Base-by-base conservation (phyloP, 306 rosid genomes). In the Comarum palustre region DNA sequence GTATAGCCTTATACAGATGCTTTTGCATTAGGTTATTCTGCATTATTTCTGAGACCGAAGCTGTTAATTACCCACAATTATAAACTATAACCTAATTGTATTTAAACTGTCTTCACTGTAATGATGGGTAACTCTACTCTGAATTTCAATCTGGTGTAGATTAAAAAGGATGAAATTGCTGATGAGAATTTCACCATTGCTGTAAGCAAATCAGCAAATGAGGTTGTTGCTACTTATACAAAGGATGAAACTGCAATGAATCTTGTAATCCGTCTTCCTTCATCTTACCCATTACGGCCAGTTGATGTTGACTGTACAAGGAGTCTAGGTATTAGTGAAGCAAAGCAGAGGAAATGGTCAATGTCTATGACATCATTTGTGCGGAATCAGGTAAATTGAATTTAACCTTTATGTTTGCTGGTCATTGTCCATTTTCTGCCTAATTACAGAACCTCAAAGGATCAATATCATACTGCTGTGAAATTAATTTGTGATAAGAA, bases 161-260 rank as follows among this genome's bases (percentile, higher is more conserved):
- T 94, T 74, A 94, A 94, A 88, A 91, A 85, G 66, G 84, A 88
- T 25, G 83, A 91, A 82, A 81, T 87, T 63, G 77, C 83, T 39
- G 97, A 94, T 67, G 97, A 91, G 76, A 91, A 88, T 78, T 94
- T 94, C 83, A 84, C 97, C 34, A 92, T 94, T 65, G 85, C 87
- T 57, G 92, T 91, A 75, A 94, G 97, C 81, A 94, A 91, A 85
- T 77, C 98, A 69, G 98, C 96, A 42, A 94, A 94, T 74, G 97
- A 94, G 86, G 92, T 90, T 54, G 96, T 91, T 84, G 97, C 97
- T 73, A 94, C 98, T 50, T 94, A 94, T 81, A 94, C 98, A 0
- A 91, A 91, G 85, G 98, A 94, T 77, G 98, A 91, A 75, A 94
- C 97, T 3, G 95, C 96, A 82, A 91, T 94, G 97, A 97, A 91